phyloP scores from a whole-genome alignment of 1,284 basidiomycete genomes.

The Pholiota adiposa region DNA sequence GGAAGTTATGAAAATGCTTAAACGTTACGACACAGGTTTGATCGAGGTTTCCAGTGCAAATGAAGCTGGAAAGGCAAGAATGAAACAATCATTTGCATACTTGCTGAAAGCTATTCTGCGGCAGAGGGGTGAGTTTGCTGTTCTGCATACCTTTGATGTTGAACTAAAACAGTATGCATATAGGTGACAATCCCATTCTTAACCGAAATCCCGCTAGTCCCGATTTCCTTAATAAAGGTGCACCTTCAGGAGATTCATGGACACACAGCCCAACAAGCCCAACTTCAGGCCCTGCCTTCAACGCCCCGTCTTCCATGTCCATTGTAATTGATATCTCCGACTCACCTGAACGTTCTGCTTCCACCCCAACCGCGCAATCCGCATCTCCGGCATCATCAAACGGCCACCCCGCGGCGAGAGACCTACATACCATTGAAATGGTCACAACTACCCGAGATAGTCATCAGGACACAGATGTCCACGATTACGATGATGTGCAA shows the following conservation, averaged over 20 bases:
- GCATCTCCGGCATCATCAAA: conserved; percentile 47
- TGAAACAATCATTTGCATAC: conserved; percentile 69
- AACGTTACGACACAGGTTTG: conserved; percentile 67
- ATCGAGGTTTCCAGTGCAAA: conserved; percentile 60
- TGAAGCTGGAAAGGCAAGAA: conserved; percentile 60
- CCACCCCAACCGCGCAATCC: conserved; percentile 26
- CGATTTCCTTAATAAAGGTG: conserved; percentile 52
- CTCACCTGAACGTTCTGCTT: conserved; percentile 34
- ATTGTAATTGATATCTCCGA: conserved; percentile 11
- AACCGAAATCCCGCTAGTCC: conserved; percentile 76
- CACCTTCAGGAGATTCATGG: conserved; percentile 57
- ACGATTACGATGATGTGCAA: conserved; percentile 28
- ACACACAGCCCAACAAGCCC: conserved; percentile 56
- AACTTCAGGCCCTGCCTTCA: conserved; percentile 11
- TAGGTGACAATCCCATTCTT: conserved; percentile 16
- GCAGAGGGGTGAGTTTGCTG: conserved; percentile 50
- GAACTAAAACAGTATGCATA: neutral
- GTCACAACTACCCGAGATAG: conserved; percentile 16
- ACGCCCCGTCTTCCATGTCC: conserved; percentile 1
- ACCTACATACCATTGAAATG: conserved; percentile 54
- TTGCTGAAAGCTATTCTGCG: conserved; percentile 62
- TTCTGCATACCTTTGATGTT: conserved; percentile 2
- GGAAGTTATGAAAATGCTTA: conserved; percentile 50
- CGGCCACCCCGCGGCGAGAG: conserved; percentile 58
- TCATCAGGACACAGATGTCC: neutral